Conservation (phyloP, 2,329 filamentous ascomycete species). For the Aaosphaeria arxii region DNA sequence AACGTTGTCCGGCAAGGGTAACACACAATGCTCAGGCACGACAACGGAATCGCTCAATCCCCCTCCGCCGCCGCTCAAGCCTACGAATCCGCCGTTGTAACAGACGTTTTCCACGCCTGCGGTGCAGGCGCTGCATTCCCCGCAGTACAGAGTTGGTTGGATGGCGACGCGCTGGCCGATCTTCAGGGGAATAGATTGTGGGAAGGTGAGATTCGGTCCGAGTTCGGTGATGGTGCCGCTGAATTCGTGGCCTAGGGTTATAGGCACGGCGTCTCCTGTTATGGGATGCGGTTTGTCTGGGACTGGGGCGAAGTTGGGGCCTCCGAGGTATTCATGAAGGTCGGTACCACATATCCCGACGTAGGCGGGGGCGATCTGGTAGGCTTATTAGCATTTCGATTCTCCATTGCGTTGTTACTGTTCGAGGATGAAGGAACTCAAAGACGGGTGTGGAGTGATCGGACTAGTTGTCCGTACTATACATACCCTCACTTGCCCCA, state of each 20-base stretch:
- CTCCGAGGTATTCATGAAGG: constrained; percentile 53
- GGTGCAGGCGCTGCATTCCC: constrained; percentile 54
- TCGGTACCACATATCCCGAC: constrained; percentile 55
- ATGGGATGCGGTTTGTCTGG: constrained; percentile 51
- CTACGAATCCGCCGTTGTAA: constrained; percentile 54
- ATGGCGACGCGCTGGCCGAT: constrained; percentile 57
- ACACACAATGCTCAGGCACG: constrained; percentile 48
- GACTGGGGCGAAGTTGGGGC: constrained; percentile 48
- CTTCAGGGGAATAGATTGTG: constrained; percentile 33
- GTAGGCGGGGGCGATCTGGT: constrained; percentile 43
- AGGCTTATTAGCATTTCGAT: not conserved
- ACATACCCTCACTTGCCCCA: constrained; percentile 49
- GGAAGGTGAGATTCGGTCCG: constrained; percentile 45
- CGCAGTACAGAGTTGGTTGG: constrained; percentile 59
- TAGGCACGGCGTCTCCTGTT: constrained; percentile 56
- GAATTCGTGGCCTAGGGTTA: constrained; percentile 65
- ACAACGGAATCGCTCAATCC: constrained; percentile 56
- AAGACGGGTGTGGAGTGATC: too few relatives aligned
- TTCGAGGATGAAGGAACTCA: too few relatives aligned
- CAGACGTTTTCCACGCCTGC: constrained; percentile 58
- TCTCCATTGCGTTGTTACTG: too few relatives aligned
- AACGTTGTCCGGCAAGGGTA: constrained; percentile 52
- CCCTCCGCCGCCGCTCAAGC: constrained; percentile 50
- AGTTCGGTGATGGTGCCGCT: constrained; percentile 59
- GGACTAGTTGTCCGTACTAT: not conserved